These are phyloP conservation scores for Phlyctochytrium bullatum DNA, from an alignment of 192 early-diverging fungal species.

Conservation along the genomic window DNA sequence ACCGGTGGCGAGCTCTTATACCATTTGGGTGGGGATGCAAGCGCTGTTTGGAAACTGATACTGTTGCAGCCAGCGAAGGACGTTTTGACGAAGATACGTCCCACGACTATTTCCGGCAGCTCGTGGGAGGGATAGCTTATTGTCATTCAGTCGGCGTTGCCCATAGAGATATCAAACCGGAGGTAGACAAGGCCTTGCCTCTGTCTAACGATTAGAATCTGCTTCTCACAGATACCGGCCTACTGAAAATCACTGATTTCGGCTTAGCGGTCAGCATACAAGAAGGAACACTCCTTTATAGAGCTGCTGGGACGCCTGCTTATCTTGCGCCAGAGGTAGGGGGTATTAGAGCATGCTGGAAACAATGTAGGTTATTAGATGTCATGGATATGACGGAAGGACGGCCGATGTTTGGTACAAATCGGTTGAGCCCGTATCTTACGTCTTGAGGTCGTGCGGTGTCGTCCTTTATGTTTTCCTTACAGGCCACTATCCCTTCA, in stretches of 20 bases:
- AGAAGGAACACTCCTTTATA: not conserved
- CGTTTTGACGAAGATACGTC: not conserved
- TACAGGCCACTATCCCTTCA: not conserved
- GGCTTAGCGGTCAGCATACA: not conserved
- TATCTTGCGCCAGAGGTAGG: constrained; percentile 7
- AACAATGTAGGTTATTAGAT: not conserved
- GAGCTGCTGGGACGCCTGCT: constrained; percentile 1
- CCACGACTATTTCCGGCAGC: constrained; percentile 12
- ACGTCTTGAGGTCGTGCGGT: not conserved
- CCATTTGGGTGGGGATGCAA: not conserved
- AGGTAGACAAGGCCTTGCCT: not conserved
- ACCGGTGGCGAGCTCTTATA: constrained; percentile 4
- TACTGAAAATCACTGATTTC: constrained; percentile 22
- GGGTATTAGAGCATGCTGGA: not conserved
- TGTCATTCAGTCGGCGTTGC: constrained; percentile 16
- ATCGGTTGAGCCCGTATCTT: not conserved
- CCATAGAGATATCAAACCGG: constrained; percentile 17
- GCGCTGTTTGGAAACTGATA: not conserved
- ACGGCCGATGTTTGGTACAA: constrained; percentile 2
- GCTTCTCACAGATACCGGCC: constrained; percentile 16
- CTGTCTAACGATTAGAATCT: no score
- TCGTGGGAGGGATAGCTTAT: constrained; percentile 15
- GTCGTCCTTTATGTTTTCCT: constrained; percentile 4
- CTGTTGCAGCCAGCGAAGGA: not conserved
- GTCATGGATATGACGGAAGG: constrained; percentile 2